These are phyloP conservation scores for Cercospora nicotianae DNA, from an alignment of 2,329 filamentous ascomycete species.

Conservation along the genomic window DNA sequence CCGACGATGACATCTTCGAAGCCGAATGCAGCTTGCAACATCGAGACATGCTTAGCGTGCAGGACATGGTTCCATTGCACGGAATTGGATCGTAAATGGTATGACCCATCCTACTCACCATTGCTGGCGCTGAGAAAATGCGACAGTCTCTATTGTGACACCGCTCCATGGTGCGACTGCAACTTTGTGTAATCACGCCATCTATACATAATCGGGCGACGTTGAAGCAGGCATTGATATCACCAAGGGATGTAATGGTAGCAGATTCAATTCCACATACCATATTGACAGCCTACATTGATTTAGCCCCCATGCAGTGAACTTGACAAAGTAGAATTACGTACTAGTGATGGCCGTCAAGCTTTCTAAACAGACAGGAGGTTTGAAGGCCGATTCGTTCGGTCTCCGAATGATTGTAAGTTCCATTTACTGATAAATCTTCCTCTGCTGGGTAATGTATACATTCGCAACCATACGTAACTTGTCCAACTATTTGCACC, in stretches of 20 bases:
- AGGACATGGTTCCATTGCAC: not conserved
- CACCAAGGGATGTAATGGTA: not conserved
- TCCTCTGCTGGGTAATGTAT: not conserved
- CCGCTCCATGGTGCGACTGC: not conserved
- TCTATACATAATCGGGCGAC: not conserved
- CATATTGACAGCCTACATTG: not conserved
- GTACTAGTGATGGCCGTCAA: not conserved
- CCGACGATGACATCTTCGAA: not conserved
- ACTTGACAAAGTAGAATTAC: not conserved
- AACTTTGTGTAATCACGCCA: not conserved
- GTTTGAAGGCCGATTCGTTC: not conserved
- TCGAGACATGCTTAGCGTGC: not conserved
- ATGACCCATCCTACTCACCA: not conserved
- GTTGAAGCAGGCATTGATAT: not conserved
- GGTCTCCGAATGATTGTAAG: not conserved
- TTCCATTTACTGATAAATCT: not conserved
- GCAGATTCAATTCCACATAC: not conserved
- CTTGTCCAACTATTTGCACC: not conserved
- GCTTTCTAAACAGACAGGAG: not conserved
- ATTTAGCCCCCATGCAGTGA: not conserved
- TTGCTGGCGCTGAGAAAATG: not conserved
- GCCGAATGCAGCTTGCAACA: not conserved
- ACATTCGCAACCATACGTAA: not conserved
- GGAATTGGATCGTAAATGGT: not conserved
- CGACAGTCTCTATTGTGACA: not conserved